phyloP scores from a whole-genome alignment of 2,329 filamentous ascomycete genomes.

The Fonsecaea pedrosoi region DNA sequence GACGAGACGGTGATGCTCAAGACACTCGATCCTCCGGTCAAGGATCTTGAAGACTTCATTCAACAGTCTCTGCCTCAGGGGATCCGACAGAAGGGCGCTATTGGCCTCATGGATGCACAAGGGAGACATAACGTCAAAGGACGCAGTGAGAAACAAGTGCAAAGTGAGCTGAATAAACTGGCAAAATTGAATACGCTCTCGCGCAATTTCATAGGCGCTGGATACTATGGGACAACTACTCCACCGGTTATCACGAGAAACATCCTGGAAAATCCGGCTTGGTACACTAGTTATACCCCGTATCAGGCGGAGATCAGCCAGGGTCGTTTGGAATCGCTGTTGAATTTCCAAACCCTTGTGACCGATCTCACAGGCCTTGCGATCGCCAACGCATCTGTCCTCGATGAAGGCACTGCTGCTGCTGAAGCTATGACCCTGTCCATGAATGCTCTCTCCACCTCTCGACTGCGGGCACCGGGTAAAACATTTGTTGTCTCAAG shows the following conservation, averaged over 20 bases:
- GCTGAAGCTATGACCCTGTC: slow-evolving; percentile 96
- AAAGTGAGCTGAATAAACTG: slow-evolving; percentile 40
- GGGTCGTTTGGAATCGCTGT: slow-evolving; percentile 84
- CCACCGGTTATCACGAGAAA: slow-evolving; percentile 93
- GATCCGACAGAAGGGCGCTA: slow-evolving; percentile 70
- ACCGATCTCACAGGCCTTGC: slow-evolving; percentile 84
- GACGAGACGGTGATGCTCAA: slow-evolving; percentile 88
- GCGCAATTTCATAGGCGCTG: slow-evolving; percentile 76
- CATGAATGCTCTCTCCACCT: slow-evolving; percentile 73
- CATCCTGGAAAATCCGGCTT: slow-evolving; percentile 87
- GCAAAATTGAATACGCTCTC: slow-evolving; percentile 64
- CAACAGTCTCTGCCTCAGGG: slow-evolving; percentile 80
- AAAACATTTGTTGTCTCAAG: slow-evolving; percentile 87
- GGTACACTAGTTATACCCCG: slow-evolving; percentile 98
- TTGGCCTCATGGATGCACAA: slow-evolving; percentile 46
- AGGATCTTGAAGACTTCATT: slow-evolving; percentile 81
- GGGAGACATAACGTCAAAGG: slow-evolving; percentile 50
- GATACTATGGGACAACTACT: slow-evolving; percentile 86
- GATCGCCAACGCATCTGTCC: slow-evolving; percentile 86
- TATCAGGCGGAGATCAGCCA: slow-evolving; percentile 98
- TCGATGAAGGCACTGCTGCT: slow-evolving; percentile 91
- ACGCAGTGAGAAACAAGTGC: slow-evolving; percentile 56
- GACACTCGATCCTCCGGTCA: slow-evolving; percentile 74
- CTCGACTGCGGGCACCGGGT: slow-evolving; percentile 73
- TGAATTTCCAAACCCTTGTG: slow-evolving; percentile 96